Base-by-base conservation (phyloP, 2,329 filamentous ascomycete genomes). In the Aspergillus sp. region DNA sequence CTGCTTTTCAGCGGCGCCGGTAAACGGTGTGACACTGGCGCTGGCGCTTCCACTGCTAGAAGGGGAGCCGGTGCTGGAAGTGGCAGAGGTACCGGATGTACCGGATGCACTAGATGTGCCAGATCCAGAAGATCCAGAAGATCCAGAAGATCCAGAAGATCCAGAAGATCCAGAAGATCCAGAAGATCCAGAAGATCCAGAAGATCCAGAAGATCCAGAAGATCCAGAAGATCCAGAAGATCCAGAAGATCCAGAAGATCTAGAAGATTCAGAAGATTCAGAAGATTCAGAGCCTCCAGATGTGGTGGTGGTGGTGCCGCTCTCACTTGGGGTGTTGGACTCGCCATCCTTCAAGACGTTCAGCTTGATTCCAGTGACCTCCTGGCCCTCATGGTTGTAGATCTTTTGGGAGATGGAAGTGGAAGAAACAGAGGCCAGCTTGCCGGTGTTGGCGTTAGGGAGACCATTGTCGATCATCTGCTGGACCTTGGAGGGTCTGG, bases 381-480 rank as follows among this genome's bases (percentile, higher is more conserved):
- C 65, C 50, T 67, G 66, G 40, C 82, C 81, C 36, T 74, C 73
- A 53, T 68, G 69, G 36, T 72, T 71, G 54, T 76, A 77, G 10
- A 95, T 77, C 3, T 70, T 71, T 51, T 78, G 69, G 26, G 72
- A 70, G 43, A 86, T 77, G 28, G 68, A 70, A 19, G 76, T 83
- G 45, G 75, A 65, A 12, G 68, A 73, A 39, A 89, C 77, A 2
- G 70, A 55, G 27, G 86, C 76, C 42, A 95, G 62, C 40, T 84
- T 80, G 56, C 85, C 85, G 10, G 63, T 68, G 33, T 82, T 81
- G 44, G 82, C 78, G 50, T 78, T 79, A 39, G 67, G 71, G 47
- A 95, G 79, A 49, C 91, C 90, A 39, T 85, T 81, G 53, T 87
- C 74, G 61, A 96, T 91, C 58, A 95, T 75, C 37, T 78, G 74